phyloP scores from a whole-genome alignment of 73 alveolate genomes.

The Paramecium primaurelia region DNA sequence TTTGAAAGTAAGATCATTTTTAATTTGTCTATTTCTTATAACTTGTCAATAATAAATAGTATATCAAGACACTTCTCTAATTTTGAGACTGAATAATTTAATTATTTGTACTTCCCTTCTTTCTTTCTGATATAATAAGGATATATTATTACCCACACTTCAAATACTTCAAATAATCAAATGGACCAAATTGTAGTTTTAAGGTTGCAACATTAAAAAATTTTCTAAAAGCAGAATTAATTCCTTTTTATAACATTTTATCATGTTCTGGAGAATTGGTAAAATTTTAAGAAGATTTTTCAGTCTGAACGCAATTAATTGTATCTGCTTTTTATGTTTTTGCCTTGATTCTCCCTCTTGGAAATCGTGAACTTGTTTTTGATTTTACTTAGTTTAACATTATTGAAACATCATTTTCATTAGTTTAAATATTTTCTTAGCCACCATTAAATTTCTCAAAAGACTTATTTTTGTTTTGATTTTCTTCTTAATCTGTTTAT shows the following conservation, averaged over 20 bases:
- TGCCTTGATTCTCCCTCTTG: not conserved
- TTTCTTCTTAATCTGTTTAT: not conserved
- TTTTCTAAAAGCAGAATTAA: not conserved
- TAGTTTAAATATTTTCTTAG: not conserved
- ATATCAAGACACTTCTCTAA: conserved; percentile 38
- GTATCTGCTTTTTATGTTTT: not conserved
- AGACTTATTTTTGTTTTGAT: not conserved
- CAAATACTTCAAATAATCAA: not conserved
- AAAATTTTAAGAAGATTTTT: not conserved
- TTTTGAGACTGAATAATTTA: not conserved
- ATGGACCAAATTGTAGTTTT: not conserved
- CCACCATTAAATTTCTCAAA: not conserved
- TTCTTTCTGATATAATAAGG: not conserved
- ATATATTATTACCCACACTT: not conserved
- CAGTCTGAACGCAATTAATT: not conserved
- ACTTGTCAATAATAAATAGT: conserved; percentile 38
- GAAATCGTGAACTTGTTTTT: not conserved
- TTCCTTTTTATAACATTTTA: not conserved
- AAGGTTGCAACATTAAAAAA: not conserved
- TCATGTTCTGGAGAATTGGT: not conserved
- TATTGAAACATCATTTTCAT: not conserved
- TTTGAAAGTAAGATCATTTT: conserved; percentile 44
- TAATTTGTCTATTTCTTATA: conserved; percentile 55
- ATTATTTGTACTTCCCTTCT: not conserved
- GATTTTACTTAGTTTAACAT: not conserved